Evolutionary conservation across 768 basidiomycete genomes (phyloP).

Genomic region (Gymnopilus junonius): DNA sequence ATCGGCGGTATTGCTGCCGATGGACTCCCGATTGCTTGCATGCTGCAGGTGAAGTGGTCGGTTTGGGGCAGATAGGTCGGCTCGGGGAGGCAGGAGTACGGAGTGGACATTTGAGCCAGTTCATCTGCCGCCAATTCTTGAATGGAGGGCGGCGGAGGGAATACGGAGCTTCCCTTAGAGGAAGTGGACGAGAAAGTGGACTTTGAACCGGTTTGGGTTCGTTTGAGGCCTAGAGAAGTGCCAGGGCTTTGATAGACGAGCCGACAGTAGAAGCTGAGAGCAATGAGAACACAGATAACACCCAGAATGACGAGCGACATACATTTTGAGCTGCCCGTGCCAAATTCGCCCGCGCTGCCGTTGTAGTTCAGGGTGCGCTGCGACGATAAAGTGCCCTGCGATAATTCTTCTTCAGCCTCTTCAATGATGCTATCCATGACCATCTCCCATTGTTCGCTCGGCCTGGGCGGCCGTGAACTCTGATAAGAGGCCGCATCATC

Average conservation of each 20-base stretch:
- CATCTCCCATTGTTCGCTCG: slow-evolving; percentile 84
- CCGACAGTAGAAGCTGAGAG: slow-evolving; percentile 58
- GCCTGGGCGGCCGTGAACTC: slow-evolving; percentile 45
- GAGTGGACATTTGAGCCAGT: slow-evolving; percentile 43
- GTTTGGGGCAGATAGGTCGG: slow-evolving; percentile 43
- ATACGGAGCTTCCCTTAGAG: slow-evolving; percentile 15
- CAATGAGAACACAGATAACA: slow-evolving; percentile 17
- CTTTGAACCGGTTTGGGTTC: slow-evolving; percentile 20
- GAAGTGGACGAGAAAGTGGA: slow-evolving; percentile 26
- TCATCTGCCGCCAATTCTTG: slow-evolving; percentile 34
- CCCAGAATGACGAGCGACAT: slow-evolving; percentile 23
- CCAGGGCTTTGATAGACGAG: slow-evolving; percentile 78
- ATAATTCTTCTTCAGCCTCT: slow-evolving; percentile 63
- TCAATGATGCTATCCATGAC: slow-evolving; percentile 86
- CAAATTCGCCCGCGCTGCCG: slow-evolving; percentile 68
- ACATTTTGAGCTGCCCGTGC: slow-evolving; percentile 68
- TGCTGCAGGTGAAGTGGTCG: slow-evolving; percentile 54
- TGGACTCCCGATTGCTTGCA: slow-evolving; percentile 11
- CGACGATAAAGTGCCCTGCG: slow-evolving; percentile 54
- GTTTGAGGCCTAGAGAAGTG: slow-evolving; percentile 74
- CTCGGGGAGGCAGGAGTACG: slow-evolving; percentile 45
- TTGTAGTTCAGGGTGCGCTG: slow-evolving; percentile 38
- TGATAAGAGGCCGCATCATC: slow-evolving; percentile 18
- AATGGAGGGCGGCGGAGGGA: slow-evolving; percentile 13
- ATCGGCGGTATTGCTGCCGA: slow-evolving; percentile 21